Conservation (phyloP, 73 alveolate genomes). For the Blepharisma japonicum region DNA sequence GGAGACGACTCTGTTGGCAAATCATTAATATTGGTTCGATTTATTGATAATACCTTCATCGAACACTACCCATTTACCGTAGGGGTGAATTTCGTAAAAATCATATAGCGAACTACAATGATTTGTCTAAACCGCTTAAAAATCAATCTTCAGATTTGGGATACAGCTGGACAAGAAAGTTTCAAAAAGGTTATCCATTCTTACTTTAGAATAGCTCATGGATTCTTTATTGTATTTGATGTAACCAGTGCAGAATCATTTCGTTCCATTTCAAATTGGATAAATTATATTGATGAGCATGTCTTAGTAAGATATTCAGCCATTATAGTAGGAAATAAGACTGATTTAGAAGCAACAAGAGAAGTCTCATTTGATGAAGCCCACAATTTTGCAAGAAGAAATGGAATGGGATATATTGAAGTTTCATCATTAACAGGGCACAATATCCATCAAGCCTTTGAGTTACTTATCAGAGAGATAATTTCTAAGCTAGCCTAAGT, state of each 20-base stretch:
- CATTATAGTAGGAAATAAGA: conserved; percentile 52
- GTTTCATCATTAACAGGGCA: conserved; percentile 68
- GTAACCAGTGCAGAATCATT: conserved; percentile 66
- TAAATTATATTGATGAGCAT: conserved; percentile 41
- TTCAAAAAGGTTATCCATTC: conserved; percentile 81
- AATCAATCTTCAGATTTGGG: conserved; percentile 90
- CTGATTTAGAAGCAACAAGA: conserved; percentile 38
- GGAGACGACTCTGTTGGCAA: no score
- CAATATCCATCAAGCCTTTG: conserved; percentile 45
- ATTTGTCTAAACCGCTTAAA: no score
- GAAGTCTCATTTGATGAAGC: conserved; percentile 20
- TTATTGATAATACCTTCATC: no score
- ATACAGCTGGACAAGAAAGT: conserved; percentile 96
- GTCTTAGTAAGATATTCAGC: conserved; percentile 34
- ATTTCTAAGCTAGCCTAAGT: no score
- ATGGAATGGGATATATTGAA: conserved; percentile 64
- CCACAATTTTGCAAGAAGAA: conserved; percentile 46
- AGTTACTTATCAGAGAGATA: no score
- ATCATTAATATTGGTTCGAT: no score
- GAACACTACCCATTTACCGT: no score
- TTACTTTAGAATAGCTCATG: conserved; percentile 86
- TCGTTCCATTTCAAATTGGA: conserved; percentile 43
- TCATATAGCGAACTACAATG: no score
- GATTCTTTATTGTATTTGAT: conserved; percentile 86
- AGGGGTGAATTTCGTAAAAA: no score